phyloP scores from a whole-genome alignment of 805 yeast genomes.

The Lachancea cidri region DNA sequence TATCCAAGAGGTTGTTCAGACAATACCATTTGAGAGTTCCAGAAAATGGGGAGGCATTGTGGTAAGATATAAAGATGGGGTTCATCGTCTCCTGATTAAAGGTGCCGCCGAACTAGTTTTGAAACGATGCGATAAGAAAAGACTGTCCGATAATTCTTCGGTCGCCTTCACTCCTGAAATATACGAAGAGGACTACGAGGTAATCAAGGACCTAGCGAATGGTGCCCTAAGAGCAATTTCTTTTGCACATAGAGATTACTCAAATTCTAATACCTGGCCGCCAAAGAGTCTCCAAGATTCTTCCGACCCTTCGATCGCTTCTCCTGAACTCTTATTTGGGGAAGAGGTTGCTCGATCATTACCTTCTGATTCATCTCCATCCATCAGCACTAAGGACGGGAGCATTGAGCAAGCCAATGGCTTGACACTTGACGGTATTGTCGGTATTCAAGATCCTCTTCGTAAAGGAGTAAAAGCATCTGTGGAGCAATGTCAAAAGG shows the following conservation, averaged over 20 bases:
- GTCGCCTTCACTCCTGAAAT: conserved; percentile 28
- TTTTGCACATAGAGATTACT: conserved; percentile 74
- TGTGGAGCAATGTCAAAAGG: conserved; percentile 74
- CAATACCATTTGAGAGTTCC: conserved; percentile 86
- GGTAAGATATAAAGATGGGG: conserved; percentile 39
- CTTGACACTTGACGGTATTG: conserved; percentile 62
- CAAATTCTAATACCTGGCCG: conserved; percentile 53
- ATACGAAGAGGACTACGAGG: conserved; percentile 32
- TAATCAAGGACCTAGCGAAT: conserved; percentile 58
- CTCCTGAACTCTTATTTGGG: conserved; percentile 39
- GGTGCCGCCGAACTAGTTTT: conserved; percentile 94
- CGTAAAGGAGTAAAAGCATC: conserved; percentile 89
- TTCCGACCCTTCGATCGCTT: conserved; percentile 38
- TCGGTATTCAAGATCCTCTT: conserved; percentile 94
- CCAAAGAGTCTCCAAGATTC: conserved; percentile 43
- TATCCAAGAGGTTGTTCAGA: conserved; percentile 49
- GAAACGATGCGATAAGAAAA: conserved; percentile 46
- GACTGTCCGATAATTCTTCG: conserved; percentile 29
- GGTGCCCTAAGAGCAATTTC: conserved; percentile 85
- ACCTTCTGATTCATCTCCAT: conserved; percentile 16
- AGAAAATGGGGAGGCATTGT: conserved; percentile 91
- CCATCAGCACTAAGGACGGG: conserved; percentile 7
- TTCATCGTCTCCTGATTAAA: conserved; percentile 63
- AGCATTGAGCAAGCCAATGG: conserved; percentile 33
- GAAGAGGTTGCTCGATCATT: conserved; percentile 17